Evolutionary conservation across 169 alveolate species (phyloP).

Genomic region (Plasmodium vinckei): DNA sequence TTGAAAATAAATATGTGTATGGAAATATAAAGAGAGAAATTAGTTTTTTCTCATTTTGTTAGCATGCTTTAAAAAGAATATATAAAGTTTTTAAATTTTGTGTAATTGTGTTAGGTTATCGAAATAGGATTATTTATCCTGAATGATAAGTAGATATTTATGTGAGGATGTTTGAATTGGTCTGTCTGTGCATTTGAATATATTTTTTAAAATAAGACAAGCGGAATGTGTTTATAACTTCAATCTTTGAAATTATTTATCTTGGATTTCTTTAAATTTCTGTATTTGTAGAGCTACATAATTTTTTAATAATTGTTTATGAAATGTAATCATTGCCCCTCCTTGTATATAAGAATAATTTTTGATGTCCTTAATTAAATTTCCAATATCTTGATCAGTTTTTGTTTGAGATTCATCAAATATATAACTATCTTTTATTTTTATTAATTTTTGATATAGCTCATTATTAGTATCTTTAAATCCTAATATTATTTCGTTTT

Average conservation of each 20-base stretch:
- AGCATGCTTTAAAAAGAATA: too few species aligned
- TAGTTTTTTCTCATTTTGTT: too few species aligned
- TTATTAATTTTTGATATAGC: conserved; percentile 41
- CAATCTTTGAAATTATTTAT: neutral
- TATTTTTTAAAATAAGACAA: too few species aligned
- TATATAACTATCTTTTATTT: conserved; percentile 37
- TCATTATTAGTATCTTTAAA: conserved; percentile 64
- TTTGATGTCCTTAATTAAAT: conserved; percentile 54
- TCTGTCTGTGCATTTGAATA: too few species aligned
- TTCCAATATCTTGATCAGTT: conserved; percentile 18
- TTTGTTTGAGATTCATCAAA: conserved; percentile 28
- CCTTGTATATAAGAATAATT: conserved; percentile 70
- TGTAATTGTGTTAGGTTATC: too few species aligned
- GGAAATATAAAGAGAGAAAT: too few species aligned
- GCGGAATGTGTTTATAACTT: too few species aligned
- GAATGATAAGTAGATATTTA: too few species aligned
- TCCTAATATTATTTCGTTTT: conserved; percentile 48
- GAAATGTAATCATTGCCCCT: conserved; percentile 49
- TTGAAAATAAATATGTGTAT: too few species aligned
- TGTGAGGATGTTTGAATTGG: too few species aligned
- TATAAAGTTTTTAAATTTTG: too few species aligned
- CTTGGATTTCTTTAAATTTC: conserved; percentile 12
- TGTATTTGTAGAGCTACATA: conserved; percentile 18
- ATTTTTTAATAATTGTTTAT: conserved; percentile 28
- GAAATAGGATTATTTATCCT: too few species aligned